Evolutionary conservation across 1,284 basidiomycete species (phyloP), one percentile per base, ranked within the genome.

Genomic region (Hortiboletus rubellus): DNA sequence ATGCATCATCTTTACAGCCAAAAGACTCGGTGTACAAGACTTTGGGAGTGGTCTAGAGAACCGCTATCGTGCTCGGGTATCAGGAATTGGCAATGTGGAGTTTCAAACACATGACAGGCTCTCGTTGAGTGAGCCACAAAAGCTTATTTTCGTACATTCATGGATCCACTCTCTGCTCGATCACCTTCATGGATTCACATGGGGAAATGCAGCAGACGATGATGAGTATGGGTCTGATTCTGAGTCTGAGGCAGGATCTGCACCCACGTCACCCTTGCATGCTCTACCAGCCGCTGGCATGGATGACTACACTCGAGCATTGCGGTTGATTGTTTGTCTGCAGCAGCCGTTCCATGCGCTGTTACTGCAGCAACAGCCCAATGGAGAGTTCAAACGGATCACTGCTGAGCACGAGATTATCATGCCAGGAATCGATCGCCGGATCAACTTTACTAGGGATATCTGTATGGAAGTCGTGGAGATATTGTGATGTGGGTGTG

Each of bases 291-390:
- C 12, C 5, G 17, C 18, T 2, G 3, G 17, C 5, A 31, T 40
- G 51, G 51, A 52, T 12, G 30, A n/a, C 9, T 24, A 38, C 10
- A 38, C 34, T 10, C 34, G 51, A 3, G 45, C 51, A 5, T 24
- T 50, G 30, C 46, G 33, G 30, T 11, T 53, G 11, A 15, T 51
- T 11, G 46, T 40, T 31, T 37, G 31, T 49, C 37, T 53, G 31
- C 38, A 14, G 22, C 31, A 52, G 14, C 38, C 47, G 7, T 52
- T 54, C 33, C 33, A 54, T n/a, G 47, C 11, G 22, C 12, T 42
- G 47, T 42, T 54, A 12, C 49, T 54, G 15, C 48, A 54, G 24
- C 52, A 54, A 30, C 52, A 54, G 10, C 52, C 31, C n/a, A 42
- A 54, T 27, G 48, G 52, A 6, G 46, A 36, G 33, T 52, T 54